A percentile compares a stretch with the other conserved stretches of the same genome.
Evolutionary conservation across 345 rosid species (phyloP).

Genomic region (Salix dunnii): DNA sequence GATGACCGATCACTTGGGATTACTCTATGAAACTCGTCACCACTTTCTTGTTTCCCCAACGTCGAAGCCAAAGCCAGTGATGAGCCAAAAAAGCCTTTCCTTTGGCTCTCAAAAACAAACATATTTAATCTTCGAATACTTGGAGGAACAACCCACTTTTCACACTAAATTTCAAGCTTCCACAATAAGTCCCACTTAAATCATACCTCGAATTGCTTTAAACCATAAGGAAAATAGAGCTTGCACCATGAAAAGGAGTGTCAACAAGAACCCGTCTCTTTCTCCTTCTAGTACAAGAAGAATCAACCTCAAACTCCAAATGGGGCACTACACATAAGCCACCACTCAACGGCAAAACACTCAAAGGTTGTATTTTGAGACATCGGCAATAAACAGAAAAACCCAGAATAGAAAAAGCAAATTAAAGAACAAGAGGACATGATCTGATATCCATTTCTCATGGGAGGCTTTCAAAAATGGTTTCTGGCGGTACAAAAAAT

Average conservation of each 20-base stretch:
- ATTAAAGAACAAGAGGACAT: constrained; percentile 14
- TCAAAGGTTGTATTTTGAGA: constrained; percentile 67
- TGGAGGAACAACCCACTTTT: constrained; percentile 25
- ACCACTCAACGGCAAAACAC: constrained; percentile 40
- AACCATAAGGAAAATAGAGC: constrained; percentile 30
- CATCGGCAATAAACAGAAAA: constrained; percentile 10
- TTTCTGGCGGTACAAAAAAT: no score
- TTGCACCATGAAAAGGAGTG: constrained; percentile 24
- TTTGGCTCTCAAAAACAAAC: constrained; percentile 33
- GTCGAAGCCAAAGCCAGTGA: constrained; percentile 51
- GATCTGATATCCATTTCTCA: constrained; percentile 9
- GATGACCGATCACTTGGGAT: constrained; percentile 26
- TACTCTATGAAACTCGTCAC: constrained; percentile 32
- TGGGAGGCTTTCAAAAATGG: constrained; percentile 4
- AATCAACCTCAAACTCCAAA: constrained; percentile 43
- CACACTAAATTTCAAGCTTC: constrained; percentile 25
- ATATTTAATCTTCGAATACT: constrained; percentile 23
- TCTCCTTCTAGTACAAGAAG: constrained; percentile 28
- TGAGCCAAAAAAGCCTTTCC: constrained; percentile 25
- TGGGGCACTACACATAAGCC: constrained; percentile 49
- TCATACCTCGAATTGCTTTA: constrained; percentile 28
- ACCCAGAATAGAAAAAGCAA: constrained; percentile 25
- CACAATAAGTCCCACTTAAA: constrained; percentile 17
- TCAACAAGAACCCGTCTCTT: constrained; percentile 25
- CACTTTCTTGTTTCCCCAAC: constrained; percentile 49